A percentile compares a stretch with the other conserved stretches of the same genome.
Evolutionary conservation across 1,284 basidiomycete genomes (phyloP).

Genomic region (Pseudomicrostroma phylloplanum): DNA sequence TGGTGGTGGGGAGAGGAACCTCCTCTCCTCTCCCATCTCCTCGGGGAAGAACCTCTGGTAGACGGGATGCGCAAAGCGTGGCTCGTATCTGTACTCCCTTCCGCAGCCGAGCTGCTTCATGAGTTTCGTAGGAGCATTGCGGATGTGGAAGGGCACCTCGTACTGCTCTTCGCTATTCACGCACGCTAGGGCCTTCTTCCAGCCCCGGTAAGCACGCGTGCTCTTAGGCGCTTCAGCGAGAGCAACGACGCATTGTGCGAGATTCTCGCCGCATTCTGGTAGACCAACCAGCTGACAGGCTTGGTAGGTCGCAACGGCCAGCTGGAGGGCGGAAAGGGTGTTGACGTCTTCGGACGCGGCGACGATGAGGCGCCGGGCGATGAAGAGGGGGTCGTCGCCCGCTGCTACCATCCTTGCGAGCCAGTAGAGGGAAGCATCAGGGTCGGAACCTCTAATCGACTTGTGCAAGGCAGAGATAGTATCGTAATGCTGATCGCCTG

Average conservation of each 20-base stretch:
- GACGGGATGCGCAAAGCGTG: slow-evolving; percentile 61
- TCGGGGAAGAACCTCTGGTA: slow-evolving; percentile 55
- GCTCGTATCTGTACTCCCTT: slow-evolving; percentile 62
- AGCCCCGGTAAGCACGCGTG: slow-evolving; percentile 56
- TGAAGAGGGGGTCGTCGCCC: slow-evolving; percentile 82
- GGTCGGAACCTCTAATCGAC: slow-evolving; percentile 70
- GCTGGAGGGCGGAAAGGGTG: slow-evolving; percentile 56
- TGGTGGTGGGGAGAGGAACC: slow-evolving; percentile 59
- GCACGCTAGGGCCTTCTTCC: slow-evolving; percentile 37
- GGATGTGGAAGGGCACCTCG: slow-evolving; percentile 68
- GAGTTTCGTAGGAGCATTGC: slow-evolving; percentile 78
- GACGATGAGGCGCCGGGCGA: slow-evolving; percentile 72
- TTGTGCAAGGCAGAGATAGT: slow-evolving; percentile 84
- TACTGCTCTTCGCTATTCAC: slow-evolving; percentile 38
- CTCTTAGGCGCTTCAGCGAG: slow-evolving; percentile 77
- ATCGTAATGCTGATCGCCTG: slow-evolving; percentile 60
- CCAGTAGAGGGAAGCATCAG: slow-evolving; percentile 81
- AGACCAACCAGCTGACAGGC: slow-evolving; percentile 64
- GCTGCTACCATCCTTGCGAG: slow-evolving; percentile 51
- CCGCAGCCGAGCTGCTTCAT: slow-evolving; percentile 74
- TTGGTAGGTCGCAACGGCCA: slow-evolving; percentile 38
- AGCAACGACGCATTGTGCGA: slow-evolving; percentile 74
- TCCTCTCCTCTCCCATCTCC: slow-evolving; percentile 45
- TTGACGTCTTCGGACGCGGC: slow-evolving; percentile 81
- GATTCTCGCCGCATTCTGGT: slow-evolving; percentile 56